These are phyloP conservation scores for Ophiostoma triangulosporum DNA, from an alignment of 2,329 filamentous ascomycete genomes.

Conservation along the genomic window DNA sequence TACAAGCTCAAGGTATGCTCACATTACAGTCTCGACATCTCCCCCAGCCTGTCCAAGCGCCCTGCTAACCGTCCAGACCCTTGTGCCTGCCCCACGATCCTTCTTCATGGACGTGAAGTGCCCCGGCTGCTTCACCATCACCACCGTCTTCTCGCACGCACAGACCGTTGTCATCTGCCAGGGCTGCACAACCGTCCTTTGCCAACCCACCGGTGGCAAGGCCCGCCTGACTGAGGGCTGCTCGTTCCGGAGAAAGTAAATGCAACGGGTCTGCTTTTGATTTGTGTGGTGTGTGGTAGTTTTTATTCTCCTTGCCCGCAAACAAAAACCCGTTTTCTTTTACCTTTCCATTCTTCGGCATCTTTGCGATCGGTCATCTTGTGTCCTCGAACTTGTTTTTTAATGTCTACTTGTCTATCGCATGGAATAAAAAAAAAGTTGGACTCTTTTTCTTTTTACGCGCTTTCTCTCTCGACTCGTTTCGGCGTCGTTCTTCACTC, in stretches of 20 bases:
- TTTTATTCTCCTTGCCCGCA: background rate
- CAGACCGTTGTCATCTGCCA: constrained; percentile 99
- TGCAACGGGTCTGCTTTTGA: constrained; percentile 10
- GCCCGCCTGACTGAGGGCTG: constrained; percentile 97
- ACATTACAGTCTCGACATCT: background rate
- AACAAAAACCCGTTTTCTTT: background rate
- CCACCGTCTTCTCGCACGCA: constrained; percentile 99
- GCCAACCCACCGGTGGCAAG: constrained; percentile 99
- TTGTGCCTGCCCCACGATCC: constrained; percentile 91
- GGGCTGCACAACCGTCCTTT: constrained; percentile 97
- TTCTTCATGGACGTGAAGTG: constrained; percentile 99
- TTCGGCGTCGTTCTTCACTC: background rate
- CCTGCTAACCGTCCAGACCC: constrained; percentile 42
- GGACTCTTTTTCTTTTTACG: constrained; percentile 12
- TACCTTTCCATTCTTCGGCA: background rate
- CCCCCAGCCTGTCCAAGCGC: background rate
- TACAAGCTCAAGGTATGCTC: constrained; percentile 96
- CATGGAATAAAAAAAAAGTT: constrained; percentile 6
- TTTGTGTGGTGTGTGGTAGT: background rate
- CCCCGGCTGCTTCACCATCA: constrained; percentile 99
- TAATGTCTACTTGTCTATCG: constrained; percentile 3
- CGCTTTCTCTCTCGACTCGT: background rate
- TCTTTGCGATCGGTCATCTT: constrained; percentile 2
- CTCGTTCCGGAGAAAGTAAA: constrained; percentile 99
- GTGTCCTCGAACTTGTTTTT: constrained; percentile 2